Evolutionary conservation across 352 stramenopile genomes (phyloP).

Genomic region (Thalassiosira sp.): DNA sequence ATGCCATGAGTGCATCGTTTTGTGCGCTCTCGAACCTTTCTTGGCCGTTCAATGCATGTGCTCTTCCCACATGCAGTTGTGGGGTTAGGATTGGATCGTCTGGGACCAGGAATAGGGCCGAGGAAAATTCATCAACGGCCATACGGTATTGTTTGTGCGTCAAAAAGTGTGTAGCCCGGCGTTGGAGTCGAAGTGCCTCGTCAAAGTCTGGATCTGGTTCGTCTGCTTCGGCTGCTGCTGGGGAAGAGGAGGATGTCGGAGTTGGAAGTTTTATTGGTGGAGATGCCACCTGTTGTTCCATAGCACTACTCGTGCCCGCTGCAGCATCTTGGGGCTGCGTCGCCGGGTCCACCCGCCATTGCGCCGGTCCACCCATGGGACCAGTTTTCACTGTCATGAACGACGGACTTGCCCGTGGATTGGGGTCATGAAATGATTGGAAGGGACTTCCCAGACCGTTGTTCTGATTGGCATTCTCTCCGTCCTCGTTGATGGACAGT

Average conservation of each 20-base stretch:
- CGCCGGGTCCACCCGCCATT: conserved; percentile 28
- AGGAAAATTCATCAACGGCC: conserved; percentile 80
- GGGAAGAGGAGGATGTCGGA: neutral
- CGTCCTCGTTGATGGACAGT: conserved; percentile 28
- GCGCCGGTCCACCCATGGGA: conserved; percentile 46
- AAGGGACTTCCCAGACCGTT: conserved; percentile 17
- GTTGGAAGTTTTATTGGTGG: conserved; percentile 5
- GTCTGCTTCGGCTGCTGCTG: conserved; percentile 5
- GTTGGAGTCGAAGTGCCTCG: conserved; percentile 75
- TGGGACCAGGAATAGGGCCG: conserved; percentile 79
- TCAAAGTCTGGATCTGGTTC: conserved; percentile 81
- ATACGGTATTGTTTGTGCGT: conserved; percentile 75
- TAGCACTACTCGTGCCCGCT: neutral
- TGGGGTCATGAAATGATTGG: conserved; percentile 20
- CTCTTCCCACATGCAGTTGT: conserved; percentile 75
- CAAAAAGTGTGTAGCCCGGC: conserved; percentile 66
- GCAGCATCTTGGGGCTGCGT: neutral
- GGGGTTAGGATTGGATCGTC: conserved; percentile 77
- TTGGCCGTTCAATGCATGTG: conserved; percentile 79
- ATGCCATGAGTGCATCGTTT: conserved; percentile 74
- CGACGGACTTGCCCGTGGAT: conserved; percentile 18
- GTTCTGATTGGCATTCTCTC: conserved; percentile 17
- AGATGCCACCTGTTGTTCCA: conserved; percentile 3
- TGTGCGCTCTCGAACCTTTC: conserved; percentile 71
- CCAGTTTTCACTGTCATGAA: conserved; percentile 44